These are phyloP conservation scores for Mentha longifolia DNA, from an alignment of 257 asterid species.

Conservation along the genomic window DNA sequence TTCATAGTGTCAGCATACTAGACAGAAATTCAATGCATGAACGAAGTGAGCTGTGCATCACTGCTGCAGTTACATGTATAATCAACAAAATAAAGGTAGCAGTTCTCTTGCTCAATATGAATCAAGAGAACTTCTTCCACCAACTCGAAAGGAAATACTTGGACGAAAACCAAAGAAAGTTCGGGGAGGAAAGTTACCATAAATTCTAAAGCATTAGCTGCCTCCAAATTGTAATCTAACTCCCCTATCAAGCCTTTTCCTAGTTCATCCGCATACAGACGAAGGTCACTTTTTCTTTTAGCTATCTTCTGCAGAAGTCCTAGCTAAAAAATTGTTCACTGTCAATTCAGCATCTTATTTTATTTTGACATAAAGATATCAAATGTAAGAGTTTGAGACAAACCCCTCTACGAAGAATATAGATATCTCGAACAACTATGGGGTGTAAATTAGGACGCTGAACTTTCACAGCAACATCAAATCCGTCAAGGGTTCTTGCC, in stretches of 20 bases:
- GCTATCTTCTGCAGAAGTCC: slow-evolving; percentile 84
- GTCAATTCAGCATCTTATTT: slow-evolving; percentile 40
- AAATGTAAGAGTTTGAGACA: slow-evolving; percentile 43
- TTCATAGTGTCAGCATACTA: slow-evolving; percentile 21
- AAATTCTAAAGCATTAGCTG: slow-evolving; percentile 84
- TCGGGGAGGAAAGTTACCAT: slow-evolving; percentile 50
- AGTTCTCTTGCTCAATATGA: slow-evolving; percentile 25
- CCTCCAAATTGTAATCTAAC: slow-evolving; percentile 93
- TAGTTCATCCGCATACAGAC: slow-evolving; percentile 94
- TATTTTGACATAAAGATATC: slow-evolving; percentile 13
- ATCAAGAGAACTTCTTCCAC: slow-evolving; percentile 16
- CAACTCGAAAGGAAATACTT: not conserved
- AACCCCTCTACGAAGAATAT: slow-evolving; percentile 95
- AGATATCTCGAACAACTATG: slow-evolving; percentile 81
- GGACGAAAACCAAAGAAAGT: slow-evolving; percentile 12
- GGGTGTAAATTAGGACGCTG: slow-evolving; percentile 90
- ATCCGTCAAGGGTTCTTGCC: slow-evolving; percentile 78
- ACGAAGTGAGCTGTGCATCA: too few relatives aligned
- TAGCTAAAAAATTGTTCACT: slow-evolving; percentile 53
- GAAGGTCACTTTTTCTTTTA: slow-evolving; percentile 80
- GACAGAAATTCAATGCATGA: slow-evolving; percentile 3
- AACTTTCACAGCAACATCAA: slow-evolving; percentile 94
- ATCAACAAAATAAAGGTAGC: slow-evolving; percentile 16
- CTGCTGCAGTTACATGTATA: not conserved
- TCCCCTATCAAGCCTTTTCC: slow-evolving; percentile 96